Evolutionary conservation across 164 flowering plant species (phyloP).

Genomic region (Piper longum): DNA sequence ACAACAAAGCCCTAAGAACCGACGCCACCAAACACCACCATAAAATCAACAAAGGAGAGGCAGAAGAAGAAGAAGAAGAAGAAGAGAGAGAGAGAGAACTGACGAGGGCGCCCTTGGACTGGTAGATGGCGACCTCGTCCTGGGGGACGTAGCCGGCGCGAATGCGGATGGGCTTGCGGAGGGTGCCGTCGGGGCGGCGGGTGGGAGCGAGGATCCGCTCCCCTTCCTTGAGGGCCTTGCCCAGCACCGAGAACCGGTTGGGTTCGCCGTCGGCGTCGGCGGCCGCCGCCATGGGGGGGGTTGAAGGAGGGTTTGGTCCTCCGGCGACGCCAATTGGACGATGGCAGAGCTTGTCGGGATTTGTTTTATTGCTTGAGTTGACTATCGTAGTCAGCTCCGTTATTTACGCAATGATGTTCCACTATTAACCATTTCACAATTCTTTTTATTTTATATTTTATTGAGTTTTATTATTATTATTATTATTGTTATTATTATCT

Average conservation of each 20-base stretch:
- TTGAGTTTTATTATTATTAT: too few relatives aligned
- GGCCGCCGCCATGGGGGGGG: neutral
- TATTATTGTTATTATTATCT: too few relatives aligned
- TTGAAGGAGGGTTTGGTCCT: neutral
- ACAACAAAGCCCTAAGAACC: neutral
- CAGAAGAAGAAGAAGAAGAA: neutral
- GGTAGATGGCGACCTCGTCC: slow-evolving; percentile 27
- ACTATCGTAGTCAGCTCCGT: too few relatives aligned
- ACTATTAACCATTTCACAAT: too few relatives aligned
- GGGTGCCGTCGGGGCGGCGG: slow-evolving; percentile 24
- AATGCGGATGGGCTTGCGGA: slow-evolving; percentile 20
- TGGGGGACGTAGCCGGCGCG: slow-evolving; percentile 27
- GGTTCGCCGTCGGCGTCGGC: slow-evolving; percentile 8
- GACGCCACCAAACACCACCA: neutral
- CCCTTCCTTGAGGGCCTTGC: slow-evolving; percentile 22
- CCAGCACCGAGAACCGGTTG: slow-evolving; percentile 4
- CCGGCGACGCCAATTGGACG: neutral
- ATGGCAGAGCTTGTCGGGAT: too few relatives aligned
- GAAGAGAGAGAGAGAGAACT: neutral
- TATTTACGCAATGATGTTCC: too few relatives aligned
- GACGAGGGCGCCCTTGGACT: slow-evolving; percentile 24
- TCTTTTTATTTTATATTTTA: too few relatives aligned
- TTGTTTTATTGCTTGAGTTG: too few relatives aligned
- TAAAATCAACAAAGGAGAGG: neutral
- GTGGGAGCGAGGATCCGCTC: slow-evolving; percentile 22